phyloP scores from a whole-genome alignment of 805 yeast species.

The Saccharomycopsis sp. region DNA sequence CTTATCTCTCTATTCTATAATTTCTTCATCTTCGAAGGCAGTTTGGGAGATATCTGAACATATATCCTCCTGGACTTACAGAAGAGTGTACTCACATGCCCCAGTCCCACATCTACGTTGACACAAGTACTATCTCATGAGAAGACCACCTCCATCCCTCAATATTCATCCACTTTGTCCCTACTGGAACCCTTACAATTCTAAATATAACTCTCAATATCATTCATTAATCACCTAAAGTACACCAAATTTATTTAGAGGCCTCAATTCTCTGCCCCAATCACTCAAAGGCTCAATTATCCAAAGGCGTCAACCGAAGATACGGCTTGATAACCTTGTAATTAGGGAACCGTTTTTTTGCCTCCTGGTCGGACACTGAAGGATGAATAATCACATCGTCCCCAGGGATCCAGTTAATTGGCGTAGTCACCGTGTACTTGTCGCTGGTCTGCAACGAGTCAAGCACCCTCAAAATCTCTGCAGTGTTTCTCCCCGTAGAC shows the following conservation, averaged over 20 bases:
- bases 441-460: constrained; percentile 66
- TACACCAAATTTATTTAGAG: background rate
- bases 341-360: constrained; percentile 53
- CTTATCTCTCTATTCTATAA: no score
- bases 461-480: constrained; percentile 63
- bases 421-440: constrained; percentile 56
- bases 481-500: constrained; percentile 69
- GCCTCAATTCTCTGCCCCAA: no score
- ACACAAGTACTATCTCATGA: no score
- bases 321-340: constrained; percentile 57
- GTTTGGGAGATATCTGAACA: no score
- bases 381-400: constrained; percentile 72
- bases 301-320: constrained; percentile 46
- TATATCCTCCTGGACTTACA: no score
- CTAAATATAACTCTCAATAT: background rate
- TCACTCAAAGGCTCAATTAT: background rate
- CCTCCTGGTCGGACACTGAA: constrained; percentile 51
- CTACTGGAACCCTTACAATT: background rate
- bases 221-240: background rate
- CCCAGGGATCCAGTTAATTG: constrained; percentile 68
- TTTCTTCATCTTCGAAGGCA: no score
- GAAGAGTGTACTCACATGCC: no score
- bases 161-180: no score
- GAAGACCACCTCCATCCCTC: no score
- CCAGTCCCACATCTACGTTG: no score